phyloP scores from a whole-genome alignment of 2,329 filamentous ascomycete genomes.

The Colletotrichum viniferum region DNA sequence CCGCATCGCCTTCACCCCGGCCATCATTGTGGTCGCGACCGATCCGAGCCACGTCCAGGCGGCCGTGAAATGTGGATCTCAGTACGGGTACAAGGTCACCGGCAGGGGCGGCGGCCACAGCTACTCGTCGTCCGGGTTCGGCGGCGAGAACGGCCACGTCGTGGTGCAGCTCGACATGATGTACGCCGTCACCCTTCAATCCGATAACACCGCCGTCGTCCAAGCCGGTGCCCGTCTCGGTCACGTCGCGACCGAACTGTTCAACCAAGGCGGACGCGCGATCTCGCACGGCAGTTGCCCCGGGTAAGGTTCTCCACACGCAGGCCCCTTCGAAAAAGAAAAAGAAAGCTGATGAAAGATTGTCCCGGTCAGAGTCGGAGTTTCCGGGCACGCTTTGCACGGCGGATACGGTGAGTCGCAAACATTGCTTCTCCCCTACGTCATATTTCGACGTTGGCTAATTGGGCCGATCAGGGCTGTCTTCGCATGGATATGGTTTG shows the following conservation, averaged over 20 bases:
- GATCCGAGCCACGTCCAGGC: slow-evolving; percentile 48
- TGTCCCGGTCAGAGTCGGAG: slow-evolving; percentile 34
- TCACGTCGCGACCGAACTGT: slow-evolving; percentile 45
- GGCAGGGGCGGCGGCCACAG: slow-evolving; percentile 56
- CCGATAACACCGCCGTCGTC: slow-evolving; percentile 42
- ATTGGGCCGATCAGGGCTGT: background rate
- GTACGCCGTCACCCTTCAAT: slow-evolving; percentile 45
- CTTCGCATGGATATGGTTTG: slow-evolving; percentile 26
- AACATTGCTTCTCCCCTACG: background rate
- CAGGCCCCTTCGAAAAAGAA: background rate
- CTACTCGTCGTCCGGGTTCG: slow-evolving; percentile 53
- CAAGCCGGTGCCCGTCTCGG: slow-evolving; percentile 56
- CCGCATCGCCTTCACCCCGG: slow-evolving; percentile 40
- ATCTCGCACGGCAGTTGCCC: slow-evolving; percentile 59
- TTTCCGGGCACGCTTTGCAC: slow-evolving; percentile 43
- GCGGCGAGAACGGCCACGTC: slow-evolving; percentile 52
- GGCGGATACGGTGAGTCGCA: slow-evolving; percentile 40
- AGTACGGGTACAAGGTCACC: slow-evolving; percentile 48
- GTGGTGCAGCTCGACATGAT: slow-evolving; percentile 51
- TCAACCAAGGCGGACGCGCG: slow-evolving; percentile 40
- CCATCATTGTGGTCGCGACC: slow-evolving; percentile 46
- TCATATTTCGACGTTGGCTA: background rate
- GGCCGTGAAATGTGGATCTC: slow-evolving; percentile 48
- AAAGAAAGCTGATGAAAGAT: background rate
- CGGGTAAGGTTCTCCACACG: slow-evolving; percentile 36